Percentiles rank a stretch among this genome's conserved stretches.
These are phyloP conservation scores for Venturia oleaginea DNA, from an alignment of 2,329 filamentous ascomycete species.

Conservation along the genomic window DNA sequence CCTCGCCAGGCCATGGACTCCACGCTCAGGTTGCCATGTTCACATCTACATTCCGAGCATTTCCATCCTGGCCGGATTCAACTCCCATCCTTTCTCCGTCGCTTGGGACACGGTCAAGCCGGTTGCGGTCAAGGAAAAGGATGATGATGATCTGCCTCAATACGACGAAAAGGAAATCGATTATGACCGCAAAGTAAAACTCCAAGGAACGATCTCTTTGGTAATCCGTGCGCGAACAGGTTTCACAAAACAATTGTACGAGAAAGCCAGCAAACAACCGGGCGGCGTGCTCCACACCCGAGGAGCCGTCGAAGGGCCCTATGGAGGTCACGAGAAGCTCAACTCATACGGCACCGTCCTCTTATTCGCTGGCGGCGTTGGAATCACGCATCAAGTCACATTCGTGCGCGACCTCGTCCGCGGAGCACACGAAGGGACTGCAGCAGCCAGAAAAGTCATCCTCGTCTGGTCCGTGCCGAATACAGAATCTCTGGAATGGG, in stretches of 20 bases:
- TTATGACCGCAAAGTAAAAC: constrained; percentile 10
- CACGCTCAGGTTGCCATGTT: constrained; percentile 49
- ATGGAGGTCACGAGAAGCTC: constrained; percentile 61
- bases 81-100: constrained; percentile 42
- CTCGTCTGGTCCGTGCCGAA: constrained; percentile 73
- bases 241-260: constrained; percentile 61
- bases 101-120: constrained; percentile 28
- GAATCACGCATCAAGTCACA: constrained; percentile 70
- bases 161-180: constrained; percentile 6
- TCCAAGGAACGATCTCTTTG: constrained; percentile 48
- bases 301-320: constrained; percentile 67
- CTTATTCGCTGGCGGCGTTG: constrained; percentile 71
- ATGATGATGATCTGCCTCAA: constrained; percentile 17
- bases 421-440: constrained; percentile 59
- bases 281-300: constrained; percentile 50
- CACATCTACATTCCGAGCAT: constrained; percentile 51
- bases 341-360: constrained; percentile 70
- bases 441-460: constrained; percentile 61
- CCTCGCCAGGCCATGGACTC: constrained; percentile 44
- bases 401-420: constrained; percentile 64
- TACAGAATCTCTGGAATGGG: constrained; percentile 55
- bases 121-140: not conserved
- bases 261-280: constrained; percentile 42
- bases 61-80: constrained; percentile 35
- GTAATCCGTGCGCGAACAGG: constrained; percentile 66